Evolutionary conservation across 306 rosid species (phyloP).

Genomic region (Prunus davidiana): DNA sequence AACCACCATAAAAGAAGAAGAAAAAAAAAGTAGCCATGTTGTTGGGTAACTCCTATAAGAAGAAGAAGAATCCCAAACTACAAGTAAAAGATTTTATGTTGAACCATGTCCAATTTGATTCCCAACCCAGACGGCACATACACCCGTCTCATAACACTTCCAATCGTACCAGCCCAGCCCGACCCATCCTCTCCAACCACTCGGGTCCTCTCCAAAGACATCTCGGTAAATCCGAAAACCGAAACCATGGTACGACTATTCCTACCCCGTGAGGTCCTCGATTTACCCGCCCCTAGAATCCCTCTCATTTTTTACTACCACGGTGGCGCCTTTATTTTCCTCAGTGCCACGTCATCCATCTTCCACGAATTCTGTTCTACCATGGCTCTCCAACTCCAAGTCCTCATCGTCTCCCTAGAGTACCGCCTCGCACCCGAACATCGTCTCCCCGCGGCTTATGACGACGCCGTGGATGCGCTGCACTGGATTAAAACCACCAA

Average conservation of each 20-base stretch:
- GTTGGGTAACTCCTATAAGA: background rate
- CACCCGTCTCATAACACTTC: background rate
- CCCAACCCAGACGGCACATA: conserved; percentile 6
- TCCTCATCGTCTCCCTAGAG: conserved; percentile 27
- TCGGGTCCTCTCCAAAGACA: background rate
- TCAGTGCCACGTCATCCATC: conserved; percentile 20
- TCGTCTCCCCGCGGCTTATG: conserved; percentile 41
- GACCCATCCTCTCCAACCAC: background rate
- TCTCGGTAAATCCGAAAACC: background rate
- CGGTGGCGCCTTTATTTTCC: background rate
- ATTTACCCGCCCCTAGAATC: background rate
- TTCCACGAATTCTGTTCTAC: conserved; percentile 32
- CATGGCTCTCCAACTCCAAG: conserved; percentile 21
- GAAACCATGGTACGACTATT: background rate
- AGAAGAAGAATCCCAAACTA: background rate
- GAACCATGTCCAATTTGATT: background rate
- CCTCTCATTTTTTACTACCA: background rate
- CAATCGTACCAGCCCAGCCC: conserved; percentile 1
- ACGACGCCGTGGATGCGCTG: conserved; percentile 39
- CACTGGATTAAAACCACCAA: conserved; percentile 21
- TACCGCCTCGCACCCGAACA: conserved; percentile 38
- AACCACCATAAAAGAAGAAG: too few relatives aligned
- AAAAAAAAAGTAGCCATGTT: background rate
- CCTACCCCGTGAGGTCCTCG: background rate
- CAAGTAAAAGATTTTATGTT: background rate